Percentiles rank a stretch among this genome's conserved stretches.
phyloP scores from a whole-genome alignment of 345 rosid genomes.

The Aethionema arabicum region DNA sequence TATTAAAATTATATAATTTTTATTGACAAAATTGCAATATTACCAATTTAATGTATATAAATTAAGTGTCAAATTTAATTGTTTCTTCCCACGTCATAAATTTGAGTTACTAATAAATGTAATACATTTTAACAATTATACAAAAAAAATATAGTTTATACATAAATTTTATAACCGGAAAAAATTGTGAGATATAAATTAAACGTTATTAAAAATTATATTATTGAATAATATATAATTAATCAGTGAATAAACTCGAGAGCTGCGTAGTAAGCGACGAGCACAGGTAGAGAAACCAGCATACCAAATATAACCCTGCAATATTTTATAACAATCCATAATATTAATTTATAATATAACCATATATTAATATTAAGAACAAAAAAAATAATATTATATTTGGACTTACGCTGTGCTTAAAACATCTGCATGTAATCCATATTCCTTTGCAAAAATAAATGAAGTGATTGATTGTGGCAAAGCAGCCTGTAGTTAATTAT shows the following conservation, averaged over 20 bases:
- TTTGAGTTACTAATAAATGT: too few relatives aligned
- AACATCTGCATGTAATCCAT: conserved; percentile 71
- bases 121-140: too few relatives aligned
- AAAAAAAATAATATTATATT: not conserved
- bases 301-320: conserved; percentile 81
- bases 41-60: too few relatives aligned
- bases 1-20: too few relatives aligned
- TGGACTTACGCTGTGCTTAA: conserved; percentile 79
- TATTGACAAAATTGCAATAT: too few relatives aligned
- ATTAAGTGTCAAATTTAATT: too few relatives aligned
- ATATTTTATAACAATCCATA: not conserved
- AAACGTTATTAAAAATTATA: not conserved
- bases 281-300: conserved; percentile 59
- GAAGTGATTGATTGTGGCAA: conserved; percentile 75
- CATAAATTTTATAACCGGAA: not conserved
- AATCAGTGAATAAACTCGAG: conserved; percentile 38
- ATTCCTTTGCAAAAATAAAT: conserved; percentile 74
- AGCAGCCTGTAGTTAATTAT: conserved; percentile 53
- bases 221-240: not conserved
- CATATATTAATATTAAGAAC: not conserved
- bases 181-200: not conserved
- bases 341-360: not conserved
- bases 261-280: conserved; percentile 64
- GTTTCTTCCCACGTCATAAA: too few relatives aligned
- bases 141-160: too few relatives aligned